Evolutionary conservation across 305 asterid genomes (phyloP).

Genomic region (Ilex paraguariensis): DNA sequence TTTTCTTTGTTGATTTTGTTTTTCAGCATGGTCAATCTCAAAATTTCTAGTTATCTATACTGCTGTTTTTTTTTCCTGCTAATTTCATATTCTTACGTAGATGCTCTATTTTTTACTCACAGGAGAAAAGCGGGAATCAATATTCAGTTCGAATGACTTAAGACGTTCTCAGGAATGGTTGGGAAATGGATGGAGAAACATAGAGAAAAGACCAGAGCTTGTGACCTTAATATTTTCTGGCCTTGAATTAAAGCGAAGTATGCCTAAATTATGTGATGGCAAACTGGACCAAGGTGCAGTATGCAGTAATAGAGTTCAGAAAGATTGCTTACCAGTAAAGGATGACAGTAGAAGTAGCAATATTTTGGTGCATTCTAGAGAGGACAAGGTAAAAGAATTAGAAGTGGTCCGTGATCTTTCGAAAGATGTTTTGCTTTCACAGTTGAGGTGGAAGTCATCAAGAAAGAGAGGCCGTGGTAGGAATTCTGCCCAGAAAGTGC

Average conservation of each 20-base stretch:
- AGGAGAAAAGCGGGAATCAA: constrained; percentile 55
- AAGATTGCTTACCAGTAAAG: background rate
- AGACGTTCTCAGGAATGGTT: constrained; percentile 80
- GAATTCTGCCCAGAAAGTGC: constrained; percentile 40
- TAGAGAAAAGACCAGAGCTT: constrained; percentile 48
- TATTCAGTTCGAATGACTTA: constrained; percentile 32
- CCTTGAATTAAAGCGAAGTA: constrained; percentile 2
- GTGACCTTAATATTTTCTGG: constrained; percentile 22
- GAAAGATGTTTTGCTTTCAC: constrained; percentile 41
- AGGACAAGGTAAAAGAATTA: constrained; percentile 11
- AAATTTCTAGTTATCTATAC: background rate
- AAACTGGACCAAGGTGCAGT: constrained; percentile 10
- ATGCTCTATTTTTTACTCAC: constrained; percentile 8
- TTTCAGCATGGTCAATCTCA: background rate
- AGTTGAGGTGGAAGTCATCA: constrained; percentile 61
- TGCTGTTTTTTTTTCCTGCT: background rate
- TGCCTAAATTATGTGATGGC: constrained; percentile 1
- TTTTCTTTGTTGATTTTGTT: background rate
- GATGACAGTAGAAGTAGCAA: constrained; percentile 8
- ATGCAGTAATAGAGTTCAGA: background rate
- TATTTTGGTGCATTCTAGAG: background rate
- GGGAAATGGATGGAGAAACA: constrained; percentile 40
- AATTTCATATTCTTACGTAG: background rate
- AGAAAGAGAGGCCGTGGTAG: constrained; percentile 54
- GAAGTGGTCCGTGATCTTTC: constrained; percentile 38